phyloP scores from a whole-genome alignment of 345 rosid genomes.

The Euclidium syriacum region DNA sequence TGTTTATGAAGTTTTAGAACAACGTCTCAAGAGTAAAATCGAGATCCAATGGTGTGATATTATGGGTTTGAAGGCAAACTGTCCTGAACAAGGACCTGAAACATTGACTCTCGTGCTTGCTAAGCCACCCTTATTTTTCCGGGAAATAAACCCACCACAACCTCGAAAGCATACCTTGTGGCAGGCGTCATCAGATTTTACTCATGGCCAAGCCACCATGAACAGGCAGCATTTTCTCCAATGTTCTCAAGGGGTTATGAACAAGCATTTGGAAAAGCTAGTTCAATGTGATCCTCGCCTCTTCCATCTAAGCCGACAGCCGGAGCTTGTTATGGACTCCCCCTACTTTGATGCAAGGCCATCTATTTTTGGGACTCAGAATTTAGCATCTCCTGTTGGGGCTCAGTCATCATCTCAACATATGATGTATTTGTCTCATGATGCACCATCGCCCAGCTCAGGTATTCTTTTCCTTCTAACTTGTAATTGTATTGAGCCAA shows the following conservation, averaged over 20 bases:
- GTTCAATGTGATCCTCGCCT: constrained; percentile 92
- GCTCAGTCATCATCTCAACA: constrained; percentile 72
- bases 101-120: constrained; percentile 82
- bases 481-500: not conserved
- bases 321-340: constrained; percentile 64
- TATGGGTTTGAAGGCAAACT: constrained; percentile 77
- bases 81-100: constrained; percentile 81
- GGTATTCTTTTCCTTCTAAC: constrained; percentile 38
- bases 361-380: constrained; percentile 58
- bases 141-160: constrained; percentile 98
- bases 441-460: constrained; percentile 87
- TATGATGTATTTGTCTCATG: constrained; percentile 53
- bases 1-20: constrained; percentile 98
- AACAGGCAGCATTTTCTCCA: constrained; percentile 94
- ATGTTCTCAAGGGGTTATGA: constrained; percentile 80
- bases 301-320: constrained; percentile 74
- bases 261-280: constrained; percentile 91
- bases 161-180: constrained; percentile 97
- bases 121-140: constrained; percentile 91
- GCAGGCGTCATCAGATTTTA: constrained; percentile 98
- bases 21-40: constrained; percentile 94
- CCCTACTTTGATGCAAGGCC: constrained; percentile 67
- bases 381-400: constrained; percentile 55
- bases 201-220: constrained; percentile 90
- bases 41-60: constrained; percentile 99